Evolutionary conservation across 169 alveolate species (phyloP), one percentile per base, ranked within the genome.

Genomic region (Plasmodium cynomolgi): DNA sequence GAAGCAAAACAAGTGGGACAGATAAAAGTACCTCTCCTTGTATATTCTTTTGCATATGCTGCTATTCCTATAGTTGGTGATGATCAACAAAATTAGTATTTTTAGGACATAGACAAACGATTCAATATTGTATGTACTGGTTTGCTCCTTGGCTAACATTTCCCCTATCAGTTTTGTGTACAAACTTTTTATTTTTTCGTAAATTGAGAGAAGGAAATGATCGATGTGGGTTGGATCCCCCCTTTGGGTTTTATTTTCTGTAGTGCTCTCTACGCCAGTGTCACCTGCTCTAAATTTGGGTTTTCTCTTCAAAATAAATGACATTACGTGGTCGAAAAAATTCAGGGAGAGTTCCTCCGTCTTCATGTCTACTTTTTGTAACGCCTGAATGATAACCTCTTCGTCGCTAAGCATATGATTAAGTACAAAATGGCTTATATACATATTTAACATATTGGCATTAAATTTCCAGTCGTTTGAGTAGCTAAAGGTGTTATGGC

Each of bases 11-110:
- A 86, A 11, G 39, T 86, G 93, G 4, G 93, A 86, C 33, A 86
- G 68, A 44, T 75, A 86, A 77, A 86, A 86, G 58, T 86, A 86
- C 23, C 81, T 75, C 33, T 86, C 74, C 7, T 74, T 54, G 47
- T 86, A 86, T 75, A 86, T 86, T 58, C 68, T 86, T 86, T 86
- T 86, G 44, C 93, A 86, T 86, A 86, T 71, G 20, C 44, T 75
- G 86, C 93, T 86, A 77, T 26, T 86, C 33, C 93, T 86, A 74
- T 44, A 20, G 44, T 86, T 86, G 2, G 93, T 86, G 39, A 86
- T 77, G 54, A 86, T 84, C 15, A 86, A 84, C n/a, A 86, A 13
- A 54, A 86, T 86, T 15, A 86, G 56, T 75, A 86, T 86, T 86
- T 86, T 86, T 86, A 86, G 81, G 50, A 86, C 86, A 23, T 86